Evolutionary conservation across 2,329 filamentous ascomycete species (phyloP), one percentile per base, ranked within the genome.

Genomic region (Trichoderma sp.): DNA sequence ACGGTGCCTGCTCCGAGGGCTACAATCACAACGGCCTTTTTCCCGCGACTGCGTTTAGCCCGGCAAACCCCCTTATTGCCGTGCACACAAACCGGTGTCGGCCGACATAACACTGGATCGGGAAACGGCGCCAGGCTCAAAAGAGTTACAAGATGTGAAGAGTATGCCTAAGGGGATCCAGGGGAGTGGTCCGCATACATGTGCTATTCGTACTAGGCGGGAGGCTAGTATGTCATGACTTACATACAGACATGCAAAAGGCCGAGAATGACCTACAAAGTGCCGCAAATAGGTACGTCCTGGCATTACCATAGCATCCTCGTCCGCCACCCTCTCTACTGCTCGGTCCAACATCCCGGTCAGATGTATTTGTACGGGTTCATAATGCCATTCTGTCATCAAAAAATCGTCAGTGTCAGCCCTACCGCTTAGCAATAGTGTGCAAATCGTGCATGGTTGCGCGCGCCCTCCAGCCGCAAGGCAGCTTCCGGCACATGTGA

Each of bases 321-420:
- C 58, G 35, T 52, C 59, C 49, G 58, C 66, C 49, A 68, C 58
- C 43, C 33, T 33, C 52, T 21, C 62, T 57, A 37, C 62, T 57
- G 49, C 66, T 68, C 57, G 49, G 43, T 8, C 58, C 47, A 33
- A 55, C 10, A 52, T 43, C 47, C 68, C 68, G 21, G 11, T 70
- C 60, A 91, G 73, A 98, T 91, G 80, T 97, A 98, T 83, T 98
- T 98, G 85, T 98, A 98, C 0, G 95, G 95, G 82, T 97, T 98
- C 93, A 98, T 96, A 81, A 98, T 98, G 59, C 94, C 94, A 74
- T 97, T 97, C 93, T 97, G 75, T 27, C 64, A 58, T 59, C 70
- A 47, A 47, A 66, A 57, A 72, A 76, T 72, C 33, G 75, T 49
- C 35, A 68, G 62, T 72, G 75, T 78, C 73, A 78, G 75, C 72